Evolutionary conservation across 1,139 yeast genomes (phyloP).

Genomic region (Spathaspora sp.): DNA sequence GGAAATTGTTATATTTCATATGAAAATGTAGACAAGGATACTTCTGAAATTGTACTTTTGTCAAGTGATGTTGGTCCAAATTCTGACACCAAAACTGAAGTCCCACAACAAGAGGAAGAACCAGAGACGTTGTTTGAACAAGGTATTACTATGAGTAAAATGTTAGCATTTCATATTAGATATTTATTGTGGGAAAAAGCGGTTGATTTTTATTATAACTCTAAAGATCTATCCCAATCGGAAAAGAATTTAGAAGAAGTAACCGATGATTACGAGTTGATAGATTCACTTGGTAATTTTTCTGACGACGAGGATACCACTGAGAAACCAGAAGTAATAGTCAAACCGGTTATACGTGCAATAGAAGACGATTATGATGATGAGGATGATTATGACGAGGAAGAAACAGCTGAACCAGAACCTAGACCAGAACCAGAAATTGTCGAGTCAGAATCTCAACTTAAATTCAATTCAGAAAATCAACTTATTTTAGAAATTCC

Average conservation of each 20-base stretch:
- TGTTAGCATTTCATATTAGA: constrained; percentile 62
- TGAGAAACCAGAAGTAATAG: constrained; percentile 22
- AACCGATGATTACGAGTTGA: constrained; percentile 37
- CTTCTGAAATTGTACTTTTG: neutral
- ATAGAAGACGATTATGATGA: constrained; percentile 46
- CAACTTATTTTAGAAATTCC: constrained; percentile 36
- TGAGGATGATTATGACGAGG: constrained; percentile 41
- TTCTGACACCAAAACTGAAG: constrained; percentile 8
- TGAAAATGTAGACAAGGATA: neutral
- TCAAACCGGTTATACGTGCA: constrained; percentile 24
- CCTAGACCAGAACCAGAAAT: constrained; percentile 14
- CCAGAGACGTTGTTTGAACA: constrained; percentile 40
- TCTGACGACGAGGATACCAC: constrained; percentile 20
- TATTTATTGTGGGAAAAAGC: constrained; percentile 77
- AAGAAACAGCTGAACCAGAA: constrained; percentile 22
- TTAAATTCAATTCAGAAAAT: constrained; percentile 24
- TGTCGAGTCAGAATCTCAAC: constrained; percentile 4
- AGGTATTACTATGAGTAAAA: constrained; percentile 50
- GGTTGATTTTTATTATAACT: constrained; percentile 49
- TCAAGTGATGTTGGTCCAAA: constrained; percentile 2
- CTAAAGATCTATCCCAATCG: constrained; percentile 29
- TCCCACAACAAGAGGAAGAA: constrained; percentile 7
- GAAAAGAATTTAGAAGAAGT: constrained; percentile 31
- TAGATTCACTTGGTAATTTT: constrained; percentile 31
- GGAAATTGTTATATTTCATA: constrained; percentile 45